A percentile compares a stretch with the other conserved stretches of the same genome.
Conservation (phyloP, 2,329 filamentous ascomycete genomes). For the Hypoxylon sp. region DNA sequence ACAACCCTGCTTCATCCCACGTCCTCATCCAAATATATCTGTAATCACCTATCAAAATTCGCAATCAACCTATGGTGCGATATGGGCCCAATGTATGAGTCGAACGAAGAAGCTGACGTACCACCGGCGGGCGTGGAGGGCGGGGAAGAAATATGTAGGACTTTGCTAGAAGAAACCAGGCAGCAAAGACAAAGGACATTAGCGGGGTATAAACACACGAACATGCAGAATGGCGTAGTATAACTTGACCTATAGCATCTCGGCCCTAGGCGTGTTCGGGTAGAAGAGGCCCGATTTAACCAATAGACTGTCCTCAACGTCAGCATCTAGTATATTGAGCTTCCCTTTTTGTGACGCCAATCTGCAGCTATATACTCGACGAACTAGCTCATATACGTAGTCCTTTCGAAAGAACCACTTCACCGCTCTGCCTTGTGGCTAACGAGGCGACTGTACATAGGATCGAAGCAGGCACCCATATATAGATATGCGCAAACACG, state of each 20-base stretch:
- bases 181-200: no score
- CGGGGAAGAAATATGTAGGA: constrained; percentile 27
- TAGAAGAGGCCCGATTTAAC: constrained; percentile 4
- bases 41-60: no score
- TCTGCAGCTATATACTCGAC: constrained; percentile 8
- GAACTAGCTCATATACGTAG: constrained; percentile 11
- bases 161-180: constrained; percentile 5
- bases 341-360: constrained; percentile 28
- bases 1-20: no score
- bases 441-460: constrained; percentile 13
- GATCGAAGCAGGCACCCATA: no score
- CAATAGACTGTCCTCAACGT: constrained; percentile 12
- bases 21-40: no score
- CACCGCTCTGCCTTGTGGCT: constrained; percentile 23
- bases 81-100: no score
- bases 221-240: constrained; percentile 13
- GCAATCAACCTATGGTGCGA: no score
- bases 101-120: constrained; percentile 22
- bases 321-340: constrained; percentile 25
- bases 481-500: constrained; percentile 2
- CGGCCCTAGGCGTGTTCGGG: no score
- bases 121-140: constrained; percentile 4
- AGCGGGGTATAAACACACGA: constrained; percentile 18
- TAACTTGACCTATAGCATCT: no score
- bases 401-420: constrained; percentile 1